A percentile compares a stretch with the other conserved stretches of the same genome.
phyloP scores from a whole-genome alignment of 768 basidiomycete genomes.

The Xerocomellus chrysenteron region DNA sequence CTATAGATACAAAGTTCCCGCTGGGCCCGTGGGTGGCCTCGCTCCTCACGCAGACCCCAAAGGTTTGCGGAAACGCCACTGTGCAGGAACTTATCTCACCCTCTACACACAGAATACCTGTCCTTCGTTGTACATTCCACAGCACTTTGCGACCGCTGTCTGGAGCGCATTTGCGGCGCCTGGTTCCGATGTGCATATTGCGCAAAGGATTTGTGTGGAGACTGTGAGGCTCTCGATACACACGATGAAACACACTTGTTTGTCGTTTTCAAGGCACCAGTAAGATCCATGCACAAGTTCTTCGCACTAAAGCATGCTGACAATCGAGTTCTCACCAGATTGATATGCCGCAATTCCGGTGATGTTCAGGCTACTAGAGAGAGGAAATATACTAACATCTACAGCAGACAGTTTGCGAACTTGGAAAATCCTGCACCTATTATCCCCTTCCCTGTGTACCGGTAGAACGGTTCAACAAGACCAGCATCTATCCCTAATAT shows the following conservation, averaged over 20 bases:
- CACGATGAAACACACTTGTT: constrained; percentile 85
- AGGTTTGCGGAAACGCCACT: constrained; percentile 40
- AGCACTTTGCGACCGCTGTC: constrained; percentile 86
- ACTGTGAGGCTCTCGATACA: constrained; percentile 76
- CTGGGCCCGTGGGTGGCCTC: constrained; percentile 49
- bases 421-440: constrained; percentile 63
- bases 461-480: constrained; percentile 19
- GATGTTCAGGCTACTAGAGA: constrained; percentile 21
- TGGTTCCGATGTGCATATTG: constrained; percentile 95
- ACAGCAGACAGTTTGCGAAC: constrained; percentile 50
- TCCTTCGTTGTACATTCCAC: constrained; percentile 54
- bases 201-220: constrained; percentile 80
- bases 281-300: constrained; percentile 34
- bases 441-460: constrained; percentile 63
- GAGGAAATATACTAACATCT: constrained; percentile 8
- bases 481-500: neutral
- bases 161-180: constrained; percentile 75
- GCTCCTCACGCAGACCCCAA: constrained; percentile 46
- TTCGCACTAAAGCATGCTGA: constrained; percentile 3
- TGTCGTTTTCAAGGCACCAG: constrained; percentile 82
- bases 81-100: neutral
- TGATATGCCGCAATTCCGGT: constrained; percentile 76
- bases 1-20: constrained; percentile 61
- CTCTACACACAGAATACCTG: constrained; percentile 55
- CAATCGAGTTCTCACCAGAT: constrained; percentile 41